These are phyloP conservation scores for Ganoderma boninense DNA, from an alignment of 1,284 basidiomycete genomes.

Conservation along the genomic window DNA sequence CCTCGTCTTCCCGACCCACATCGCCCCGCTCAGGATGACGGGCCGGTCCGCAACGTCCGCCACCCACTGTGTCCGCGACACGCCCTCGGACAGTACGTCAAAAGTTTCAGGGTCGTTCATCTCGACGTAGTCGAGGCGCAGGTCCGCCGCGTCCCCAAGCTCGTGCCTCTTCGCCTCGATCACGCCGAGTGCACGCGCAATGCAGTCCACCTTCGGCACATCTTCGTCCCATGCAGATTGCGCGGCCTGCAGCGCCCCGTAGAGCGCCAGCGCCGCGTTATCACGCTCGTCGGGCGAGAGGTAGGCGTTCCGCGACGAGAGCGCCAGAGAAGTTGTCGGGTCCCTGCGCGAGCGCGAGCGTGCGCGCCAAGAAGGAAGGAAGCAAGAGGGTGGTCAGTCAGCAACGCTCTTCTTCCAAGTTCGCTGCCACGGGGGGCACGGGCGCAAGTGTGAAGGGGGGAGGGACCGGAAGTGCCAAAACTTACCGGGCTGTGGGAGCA, in stretches of 20 bases:
- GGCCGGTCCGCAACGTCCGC: slow-evolving; percentile 45
- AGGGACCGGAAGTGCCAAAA: slow-evolving; percentile 34
- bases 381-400: background rate
- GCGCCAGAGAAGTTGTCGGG: slow-evolving; percentile 72
- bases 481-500: slow-evolving; percentile 79
- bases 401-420: background rate
- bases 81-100: slow-evolving; percentile 55
- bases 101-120: slow-evolving; percentile 88
- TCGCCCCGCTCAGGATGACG: slow-evolving; percentile 87
- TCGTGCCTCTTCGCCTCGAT: slow-evolving; percentile 43
- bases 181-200: slow-evolving; percentile 54
- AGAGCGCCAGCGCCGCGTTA: slow-evolving; percentile 76
- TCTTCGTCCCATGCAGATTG: slow-evolving; percentile 61
- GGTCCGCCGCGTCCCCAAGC: slow-evolving; percentile 52
- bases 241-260: slow-evolving; percentile 72
- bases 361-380: background rate
- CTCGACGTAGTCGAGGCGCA: slow-evolving; percentile 87
- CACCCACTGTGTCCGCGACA: slow-evolving; percentile 39
- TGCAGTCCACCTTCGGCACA: slow-evolving; percentile 59
- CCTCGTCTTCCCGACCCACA: slow-evolving; percentile 89
- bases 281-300: slow-evolving; percentile 71
- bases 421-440: background rate
- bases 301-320: slow-evolving; percentile 93
- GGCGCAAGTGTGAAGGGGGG: background rate
- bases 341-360: slow-evolving; percentile 40